phyloP scores from a whole-genome alignment of 257 asterid species.

The Przewalskia tangutica region DNA sequence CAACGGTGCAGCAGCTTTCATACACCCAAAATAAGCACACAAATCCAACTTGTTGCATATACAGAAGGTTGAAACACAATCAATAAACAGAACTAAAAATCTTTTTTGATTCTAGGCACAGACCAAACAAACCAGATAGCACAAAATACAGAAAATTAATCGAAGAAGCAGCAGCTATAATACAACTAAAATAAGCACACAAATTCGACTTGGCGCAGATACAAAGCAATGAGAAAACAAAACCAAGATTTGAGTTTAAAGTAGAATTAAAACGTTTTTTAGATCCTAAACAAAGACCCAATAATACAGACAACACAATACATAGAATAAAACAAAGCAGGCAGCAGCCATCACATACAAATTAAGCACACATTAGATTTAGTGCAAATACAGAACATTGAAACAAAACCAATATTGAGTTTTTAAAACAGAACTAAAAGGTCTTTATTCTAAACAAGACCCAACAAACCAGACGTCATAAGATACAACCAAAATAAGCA shows the following conservation, averaged over 20 bases:
- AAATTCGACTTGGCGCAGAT: not conserved
- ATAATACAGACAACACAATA: not conserved
- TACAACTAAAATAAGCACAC: not conserved
- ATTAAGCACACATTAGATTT: not conserved
- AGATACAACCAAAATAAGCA: not conserved
- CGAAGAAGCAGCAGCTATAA: not conserved
- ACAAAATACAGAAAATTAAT: not conserved
- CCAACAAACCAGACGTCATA: not conserved
- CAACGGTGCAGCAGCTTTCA: no score
- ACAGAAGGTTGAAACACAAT: no score
- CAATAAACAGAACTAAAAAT: no score
- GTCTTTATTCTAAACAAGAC: no score
- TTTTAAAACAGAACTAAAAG: no score
- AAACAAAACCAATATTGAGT: not conserved
- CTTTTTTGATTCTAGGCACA: not conserved
- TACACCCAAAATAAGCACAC: no score
- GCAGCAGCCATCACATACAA: not conserved
- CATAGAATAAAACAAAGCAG: accelerated
- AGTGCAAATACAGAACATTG: not conserved
- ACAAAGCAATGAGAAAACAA: not conserved
- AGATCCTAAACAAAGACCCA: not conserved
- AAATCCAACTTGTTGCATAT: no score
- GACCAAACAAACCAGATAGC: not conserved
- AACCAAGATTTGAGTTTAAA: not conserved
- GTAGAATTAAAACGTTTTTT: not conserved